Evolutionary conservation across 176 grass and related monocot genomes (phyloP), one percentile per base, ranked within the genome.

Genomic region (Saccharum officinarum): DNA sequence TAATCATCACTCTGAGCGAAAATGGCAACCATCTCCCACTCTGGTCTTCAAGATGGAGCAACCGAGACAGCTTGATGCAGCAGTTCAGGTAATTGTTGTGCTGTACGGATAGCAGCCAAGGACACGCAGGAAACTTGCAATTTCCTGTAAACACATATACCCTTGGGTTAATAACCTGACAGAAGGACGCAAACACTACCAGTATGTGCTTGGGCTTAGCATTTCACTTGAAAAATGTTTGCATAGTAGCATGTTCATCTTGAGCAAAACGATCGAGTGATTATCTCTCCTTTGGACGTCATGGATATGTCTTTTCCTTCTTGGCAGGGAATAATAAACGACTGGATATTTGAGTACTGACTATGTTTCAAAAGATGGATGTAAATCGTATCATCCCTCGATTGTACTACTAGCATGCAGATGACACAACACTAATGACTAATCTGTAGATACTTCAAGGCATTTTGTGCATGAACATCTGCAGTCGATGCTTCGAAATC

Each of bases 401-500:
- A 60, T n/a, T 68, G 37, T 39, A 20, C 64, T 31, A 33, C 44
- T 45, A 13, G 70, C 42, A n/a, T 64, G 68, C 30, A 73, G 41
- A 87, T 28, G 68, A 46, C 44, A 67, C 62, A 61, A 8, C 36
- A 50, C 47, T 16, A 50, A 40, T 47, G 10, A 73, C 39, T 85
- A 31, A 89, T 90, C 88, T 92, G 76, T 40, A 92, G 84, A 71
- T 91, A 76, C 50, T 45, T 81, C 70, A 95, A 69, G 38, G 88
- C 90, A 86, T 88, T 95, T 82, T 91, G 90, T 37, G 81, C 88
- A 69, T 73, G 85, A 18, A 84, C 46, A 49, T 95, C 93, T 3
- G 90, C 65, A 80, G 87, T 87, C 5, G 93, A 95, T 40, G 90
- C 88, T 77, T 92, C 82, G 30, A 95, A 92, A 76, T 95, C 93